phyloP scores from a whole-genome alignment of 1,284 basidiomycete genomes.

The Somion occarium region DNA sequence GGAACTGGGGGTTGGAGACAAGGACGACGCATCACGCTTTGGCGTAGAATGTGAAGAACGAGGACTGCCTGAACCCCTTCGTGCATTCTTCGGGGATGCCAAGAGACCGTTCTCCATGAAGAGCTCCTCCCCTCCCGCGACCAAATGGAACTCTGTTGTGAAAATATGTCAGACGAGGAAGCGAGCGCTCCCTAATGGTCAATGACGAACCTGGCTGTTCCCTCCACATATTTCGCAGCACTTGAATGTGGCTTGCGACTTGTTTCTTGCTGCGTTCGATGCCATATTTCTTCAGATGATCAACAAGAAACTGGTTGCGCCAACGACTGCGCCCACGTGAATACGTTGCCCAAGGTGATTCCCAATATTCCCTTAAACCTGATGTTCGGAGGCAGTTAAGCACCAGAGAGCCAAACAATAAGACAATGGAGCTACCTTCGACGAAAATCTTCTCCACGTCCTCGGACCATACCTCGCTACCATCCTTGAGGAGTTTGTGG shows the following conservation, averaged over 20 bases:
- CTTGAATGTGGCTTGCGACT: slow-evolving; percentile 80
- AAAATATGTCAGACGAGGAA: slow-evolving; percentile 18
- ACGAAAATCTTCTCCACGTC: slow-evolving; percentile 69
- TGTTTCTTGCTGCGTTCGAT: slow-evolving; percentile 75
- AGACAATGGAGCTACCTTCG: slow-evolving; percentile 41
- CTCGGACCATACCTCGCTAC: slow-evolving; percentile 80
- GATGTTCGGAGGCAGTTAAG: slow-evolving; percentile 11
- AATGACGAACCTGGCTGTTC: slow-evolving; percentile 57
- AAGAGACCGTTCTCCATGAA: slow-evolving; percentile 46
- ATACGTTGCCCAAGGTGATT: slow-evolving; percentile 73
- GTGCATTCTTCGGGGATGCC: slow-evolving; percentile 22
- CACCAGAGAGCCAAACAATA: slow-evolving; percentile 1
- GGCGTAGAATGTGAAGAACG: slow-evolving; percentile 6
- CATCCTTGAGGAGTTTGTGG: slow-evolving; percentile 77
- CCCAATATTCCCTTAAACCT: slow-evolving; percentile 74
- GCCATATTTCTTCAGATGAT: slow-evolving; percentile 61
- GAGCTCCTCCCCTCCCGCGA: slow-evolving; percentile 70
- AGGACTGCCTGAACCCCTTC: slow-evolving; percentile 12
- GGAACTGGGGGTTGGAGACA: background rate
- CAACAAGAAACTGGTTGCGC: slow-evolving; percentile 80
- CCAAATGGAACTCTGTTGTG: slow-evolving; percentile 57
- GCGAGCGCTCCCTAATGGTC: too few species aligned
- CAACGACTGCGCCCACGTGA: slow-evolving; percentile 72
- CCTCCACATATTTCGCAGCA: slow-evolving; percentile 81
- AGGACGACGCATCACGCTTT: slow-evolving; percentile 15